Evolutionary conservation across 306 rosid species (phyloP).

Genomic region (Oemleria cerasiformis): DNA sequence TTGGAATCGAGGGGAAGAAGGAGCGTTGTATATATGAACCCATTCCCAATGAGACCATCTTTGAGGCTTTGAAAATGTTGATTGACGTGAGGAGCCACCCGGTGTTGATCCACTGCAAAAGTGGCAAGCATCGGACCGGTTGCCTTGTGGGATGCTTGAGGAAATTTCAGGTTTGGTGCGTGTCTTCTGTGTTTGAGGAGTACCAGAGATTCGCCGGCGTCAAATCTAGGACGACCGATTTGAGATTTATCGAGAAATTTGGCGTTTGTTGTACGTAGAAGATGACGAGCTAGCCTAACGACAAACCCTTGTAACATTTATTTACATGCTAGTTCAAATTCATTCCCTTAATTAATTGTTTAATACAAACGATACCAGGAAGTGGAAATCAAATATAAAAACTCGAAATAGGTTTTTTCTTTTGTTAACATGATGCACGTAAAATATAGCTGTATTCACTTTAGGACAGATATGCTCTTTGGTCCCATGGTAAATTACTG

Average conservation of each 20-base stretch:
- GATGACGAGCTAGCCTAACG: too few species aligned
- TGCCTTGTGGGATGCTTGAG: constrained; percentile 78
- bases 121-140: constrained; percentile 84
- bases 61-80: constrained; percentile 64
- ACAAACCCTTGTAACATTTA: too few species aligned
- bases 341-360: too few species aligned
- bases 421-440: too few species aligned
- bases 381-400: too few species aligned
- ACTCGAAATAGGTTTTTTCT: too few species aligned
- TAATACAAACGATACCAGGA: too few species aligned
- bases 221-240: constrained; percentile 59
- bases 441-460: too few species aligned
- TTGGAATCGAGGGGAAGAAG: constrained; percentile 87
- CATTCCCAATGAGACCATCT: constrained; percentile 50
- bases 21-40: constrained; percentile 49
- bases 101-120: constrained; percentile 56
- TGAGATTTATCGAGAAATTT: constrained; percentile 65
- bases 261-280: constrained; percentile 13
- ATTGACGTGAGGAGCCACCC: constrained; percentile 48
- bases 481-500: too few species aligned
- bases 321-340: too few species aligned
- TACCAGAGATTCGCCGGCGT: constrained; percentile 54
- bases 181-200: constrained; percentile 73
- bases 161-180: constrained; percentile 85
- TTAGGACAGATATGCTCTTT: too few species aligned